A percentile compares a stretch with the other conserved stretches of the same genome.
These are phyloP conservation scores for Solanum medicagineum DNA, from an alignment of 257 asterid species.

Conservation along the genomic window DNA sequence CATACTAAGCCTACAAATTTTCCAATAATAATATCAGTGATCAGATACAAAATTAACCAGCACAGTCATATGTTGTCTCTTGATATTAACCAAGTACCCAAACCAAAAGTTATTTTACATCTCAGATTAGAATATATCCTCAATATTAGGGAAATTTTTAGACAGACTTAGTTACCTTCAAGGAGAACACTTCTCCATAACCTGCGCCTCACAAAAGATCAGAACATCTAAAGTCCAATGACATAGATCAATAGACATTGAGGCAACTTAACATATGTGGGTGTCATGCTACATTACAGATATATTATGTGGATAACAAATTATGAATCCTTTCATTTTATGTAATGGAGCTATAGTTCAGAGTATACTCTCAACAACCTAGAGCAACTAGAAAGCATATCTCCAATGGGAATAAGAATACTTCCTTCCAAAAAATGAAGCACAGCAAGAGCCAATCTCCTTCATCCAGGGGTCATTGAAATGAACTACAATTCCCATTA, in stretches of 20 bases:
- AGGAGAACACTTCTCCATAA: not conserved
- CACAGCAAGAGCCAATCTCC: not conserved
- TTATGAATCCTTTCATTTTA: not conserved
- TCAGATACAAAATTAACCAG: not conserved
- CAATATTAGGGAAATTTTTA: not conserved
- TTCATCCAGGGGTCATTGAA: not conserved
- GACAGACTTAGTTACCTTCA: not conserved
- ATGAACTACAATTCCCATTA: not conserved
- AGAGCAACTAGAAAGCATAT: not conserved
- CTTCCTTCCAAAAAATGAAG: not conserved
- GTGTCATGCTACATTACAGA: not conserved
- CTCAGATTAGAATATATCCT: not conserved
- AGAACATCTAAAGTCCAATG: not conserved
- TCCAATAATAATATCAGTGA: not conserved
- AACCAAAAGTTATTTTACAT: not conserved
- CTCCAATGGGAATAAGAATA: not conserved
- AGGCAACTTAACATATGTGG: not conserved
- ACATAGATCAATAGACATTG: not conserved
- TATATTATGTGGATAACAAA: not conserved
- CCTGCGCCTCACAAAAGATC: constrained; percentile 5
- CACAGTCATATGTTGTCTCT: not conserved
- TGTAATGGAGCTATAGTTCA: not conserved
- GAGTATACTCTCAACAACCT: not conserved
- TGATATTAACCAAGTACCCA: not conserved
- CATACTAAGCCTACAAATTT: not conserved